A percentile compares a stretch with the other conserved stretches of the same genome.
phyloP scores from a whole-genome alignment of 805 yeast species.

The Candida ponderosae region DNA sequence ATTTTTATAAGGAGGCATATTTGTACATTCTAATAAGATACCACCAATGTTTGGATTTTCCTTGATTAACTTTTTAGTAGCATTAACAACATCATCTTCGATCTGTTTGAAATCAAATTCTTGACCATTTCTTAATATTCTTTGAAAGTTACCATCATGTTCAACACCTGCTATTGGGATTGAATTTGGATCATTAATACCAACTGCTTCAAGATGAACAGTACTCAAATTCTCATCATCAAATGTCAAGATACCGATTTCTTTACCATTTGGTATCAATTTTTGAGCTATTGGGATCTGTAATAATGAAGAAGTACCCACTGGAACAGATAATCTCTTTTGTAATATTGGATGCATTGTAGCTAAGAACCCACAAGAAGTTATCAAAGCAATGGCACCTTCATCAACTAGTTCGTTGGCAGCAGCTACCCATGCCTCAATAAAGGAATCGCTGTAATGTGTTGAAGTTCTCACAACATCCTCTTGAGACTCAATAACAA shows the following conservation, averaged over 20 bases:
- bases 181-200: constrained; percentile 16
- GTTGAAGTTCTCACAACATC: constrained; percentile 9
- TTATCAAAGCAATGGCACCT: constrained; percentile 26
- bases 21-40: constrained; percentile 26
- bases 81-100: constrained; percentile 19
- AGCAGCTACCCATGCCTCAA: constrained; percentile 21
- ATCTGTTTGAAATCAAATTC: constrained; percentile 17
- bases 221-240: constrained; percentile 19
- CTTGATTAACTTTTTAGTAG: constrained; percentile 15
- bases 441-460: constrained; percentile 16
- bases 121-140: constrained; percentile 20
- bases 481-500: constrained; percentile 5
- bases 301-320: constrained; percentile 24
- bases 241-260: constrained; percentile 25
- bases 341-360: constrained; percentile 20
- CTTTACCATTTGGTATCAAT: constrained; percentile 14
- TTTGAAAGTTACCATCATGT: constrained; percentile 17
- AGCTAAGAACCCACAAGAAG: constrained; percentile 29
- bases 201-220: constrained; percentile 23
- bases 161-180: constrained; percentile 17
- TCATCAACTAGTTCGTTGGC: constrained; percentile 18
- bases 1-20: constrained; percentile 25
- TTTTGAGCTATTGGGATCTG: constrained; percentile 23
- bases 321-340: constrained; percentile 22
- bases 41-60: constrained; percentile 19